Evolutionary conservation across 495 filamentous ascomycete genomes (phyloP).

Genomic region (Xylaria cubensis): DNA sequence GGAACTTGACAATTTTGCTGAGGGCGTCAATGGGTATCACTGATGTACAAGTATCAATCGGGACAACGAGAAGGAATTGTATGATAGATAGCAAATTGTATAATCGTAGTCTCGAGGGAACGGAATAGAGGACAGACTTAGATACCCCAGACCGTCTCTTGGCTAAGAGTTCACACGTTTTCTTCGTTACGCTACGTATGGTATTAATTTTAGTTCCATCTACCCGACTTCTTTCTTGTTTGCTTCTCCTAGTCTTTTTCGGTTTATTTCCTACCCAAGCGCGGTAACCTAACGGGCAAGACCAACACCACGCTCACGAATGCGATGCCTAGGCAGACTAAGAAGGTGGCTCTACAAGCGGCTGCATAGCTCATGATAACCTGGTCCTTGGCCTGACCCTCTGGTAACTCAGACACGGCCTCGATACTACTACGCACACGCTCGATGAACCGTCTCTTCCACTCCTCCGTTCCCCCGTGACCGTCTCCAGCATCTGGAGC

Average conservation of each 20-base stretch:
- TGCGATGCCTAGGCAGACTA: conserved; percentile 58
- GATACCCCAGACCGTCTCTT: conserved; percentile 19
- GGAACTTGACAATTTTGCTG: conserved; percentile 65
- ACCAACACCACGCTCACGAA: conserved; percentile 57
- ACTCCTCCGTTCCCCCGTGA: conserved; percentile 28
- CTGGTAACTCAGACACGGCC: conserved; percentile 46
- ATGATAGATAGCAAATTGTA: conserved; percentile 27
- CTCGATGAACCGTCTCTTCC: conserved; percentile 45
- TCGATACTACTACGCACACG: conserved; percentile 50
- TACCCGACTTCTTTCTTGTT: not conserved
- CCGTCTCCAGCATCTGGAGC: conserved; percentile 57
- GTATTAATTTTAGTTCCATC: not conserved
- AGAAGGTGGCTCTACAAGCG: conserved; percentile 62
- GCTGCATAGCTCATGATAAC: conserved; percentile 66
- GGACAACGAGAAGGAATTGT: conserved; percentile 17
- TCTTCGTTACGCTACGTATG: not conserved
- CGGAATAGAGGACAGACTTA: conserved; percentile 21
- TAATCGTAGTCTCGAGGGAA: conserved; percentile 24
- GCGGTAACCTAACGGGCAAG: conserved; percentile 60
- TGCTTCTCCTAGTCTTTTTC: not conserved
- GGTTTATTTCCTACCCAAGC: conserved; percentile 45
- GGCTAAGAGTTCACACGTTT: not conserved
- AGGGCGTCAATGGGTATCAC: conserved; percentile 49
- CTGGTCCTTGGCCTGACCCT: conserved; percentile 45
- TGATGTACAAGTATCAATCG: conserved; percentile 30